Evolutionary conservation across 2,329 filamentous ascomycete genomes (phyloP).

Genomic region (Exophiala alcalophila): DNA sequence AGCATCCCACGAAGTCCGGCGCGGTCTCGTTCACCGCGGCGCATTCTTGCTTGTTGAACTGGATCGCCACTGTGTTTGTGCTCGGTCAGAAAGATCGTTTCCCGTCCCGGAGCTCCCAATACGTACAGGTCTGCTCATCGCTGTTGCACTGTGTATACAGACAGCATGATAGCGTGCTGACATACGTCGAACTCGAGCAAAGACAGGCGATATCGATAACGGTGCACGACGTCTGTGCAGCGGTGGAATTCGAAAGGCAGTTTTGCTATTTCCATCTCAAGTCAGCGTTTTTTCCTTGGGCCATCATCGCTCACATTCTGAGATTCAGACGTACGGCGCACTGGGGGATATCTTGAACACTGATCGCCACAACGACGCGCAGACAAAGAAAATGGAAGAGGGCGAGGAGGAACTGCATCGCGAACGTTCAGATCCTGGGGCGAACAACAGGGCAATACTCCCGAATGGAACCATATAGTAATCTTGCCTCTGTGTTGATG

Average conservation of each 20-base stretch:
- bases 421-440: conserved; percentile 6
- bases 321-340: conserved; percentile 25
- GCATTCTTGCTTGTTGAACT: conserved; percentile 32
- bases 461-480: conserved; percentile 15
- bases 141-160: conserved; percentile 26
- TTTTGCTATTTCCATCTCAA: conserved; percentile 25
- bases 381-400: conserved; percentile 11
- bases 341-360: conserved; percentile 24
- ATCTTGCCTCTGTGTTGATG: neutral
- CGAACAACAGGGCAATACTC: conserved; percentile 1
- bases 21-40: conserved; percentile 30
- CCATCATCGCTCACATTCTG: neutral
- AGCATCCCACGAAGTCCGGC: conserved; percentile 32
- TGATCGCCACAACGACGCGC: conserved; percentile 13
- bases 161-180: conserved; percentile 31
- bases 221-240: conserved; percentile 25
- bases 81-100: conserved; percentile 1
- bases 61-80: conserved; percentile 27
- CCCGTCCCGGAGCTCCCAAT: neutral
- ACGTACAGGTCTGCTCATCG: conserved; percentile 29
- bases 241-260: conserved; percentile 30
- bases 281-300: no score
- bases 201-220: conserved; percentile 31
- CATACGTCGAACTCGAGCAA: conserved; percentile 27
- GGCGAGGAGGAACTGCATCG: conserved; percentile 13